Conservation (phyloP, 2,329 filamentous ascomycete species). For the Blastomyces emzantsi region DNA sequence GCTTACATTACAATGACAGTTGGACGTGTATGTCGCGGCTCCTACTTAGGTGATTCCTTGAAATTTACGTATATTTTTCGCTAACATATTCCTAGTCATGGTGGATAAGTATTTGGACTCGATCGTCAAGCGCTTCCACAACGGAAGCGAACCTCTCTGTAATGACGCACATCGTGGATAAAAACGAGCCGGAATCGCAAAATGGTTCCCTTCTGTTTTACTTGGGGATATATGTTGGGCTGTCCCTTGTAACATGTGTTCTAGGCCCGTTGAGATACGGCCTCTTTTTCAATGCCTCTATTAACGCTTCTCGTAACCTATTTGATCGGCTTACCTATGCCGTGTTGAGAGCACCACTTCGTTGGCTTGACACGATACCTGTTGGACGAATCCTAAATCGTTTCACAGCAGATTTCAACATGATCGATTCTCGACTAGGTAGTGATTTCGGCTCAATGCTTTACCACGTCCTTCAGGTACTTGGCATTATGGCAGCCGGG, state of each 20-base stretch:
- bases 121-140: slow-evolving; percentile 21
- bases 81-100: slow-evolving; percentile 28
- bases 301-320: slow-evolving; percentile 58
- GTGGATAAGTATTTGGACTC: slow-evolving; percentile 42
- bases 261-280: slow-evolving; percentile 55
- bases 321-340: slow-evolving; percentile 59
- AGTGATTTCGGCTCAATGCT: slow-evolving; percentile 54
- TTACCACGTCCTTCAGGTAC: slow-evolving; percentile 51
- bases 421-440: slow-evolving; percentile 59
- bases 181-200: not conserved
- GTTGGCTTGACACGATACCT: slow-evolving; percentile 73
- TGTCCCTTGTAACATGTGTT: slow-evolving; percentile 50
- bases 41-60: not conserved
- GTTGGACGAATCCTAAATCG: slow-evolving; percentile 68
- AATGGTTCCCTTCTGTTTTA: slow-evolving; percentile 50
- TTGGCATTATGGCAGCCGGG: slow-evolving; percentile 58
- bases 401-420: slow-evolving; percentile 68
- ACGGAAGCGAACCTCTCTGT: slow-evolving; percentile 13
- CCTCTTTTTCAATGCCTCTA: slow-evolving; percentile 55
- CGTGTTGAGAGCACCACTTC: slow-evolving; percentile 62
- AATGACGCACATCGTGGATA: slow-evolving; percentile 13
- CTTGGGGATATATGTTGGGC: slow-evolving; percentile 55
- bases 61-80: not conserved
- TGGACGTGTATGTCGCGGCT: slow-evolving; percentile 33
- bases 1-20: slow-evolving; percentile 48